Evolutionary conservation across 495 filamentous ascomycete genomes (phyloP).

Genomic region (Podospora didyma): DNA sequence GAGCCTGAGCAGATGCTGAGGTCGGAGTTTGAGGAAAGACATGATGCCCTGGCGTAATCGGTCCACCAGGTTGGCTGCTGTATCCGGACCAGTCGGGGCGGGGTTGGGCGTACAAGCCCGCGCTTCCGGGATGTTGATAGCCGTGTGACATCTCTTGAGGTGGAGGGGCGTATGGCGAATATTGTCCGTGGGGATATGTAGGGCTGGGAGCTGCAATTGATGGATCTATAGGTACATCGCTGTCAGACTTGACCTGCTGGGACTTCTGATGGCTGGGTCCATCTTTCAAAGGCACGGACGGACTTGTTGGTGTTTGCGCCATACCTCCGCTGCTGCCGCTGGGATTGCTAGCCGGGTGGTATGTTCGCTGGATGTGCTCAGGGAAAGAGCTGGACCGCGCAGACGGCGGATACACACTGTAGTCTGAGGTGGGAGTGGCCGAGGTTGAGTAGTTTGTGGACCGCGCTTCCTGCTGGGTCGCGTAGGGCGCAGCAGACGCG

Average conservation of each 20-base stretch:
- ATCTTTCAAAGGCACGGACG: constrained; percentile 80
- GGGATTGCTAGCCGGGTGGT: constrained; percentile 68
- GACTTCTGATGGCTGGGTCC: constrained; percentile 64
- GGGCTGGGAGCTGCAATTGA: constrained; percentile 91
- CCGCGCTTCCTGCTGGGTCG: constrained; percentile 73
- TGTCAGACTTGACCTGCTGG: constrained; percentile 83
- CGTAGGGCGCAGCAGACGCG: constrained; percentile 73
- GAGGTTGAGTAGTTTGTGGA: constrained; percentile 65
- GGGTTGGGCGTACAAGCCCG: constrained; percentile 60
- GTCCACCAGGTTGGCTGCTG: constrained; percentile 57
- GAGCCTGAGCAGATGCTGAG: constrained; percentile 48
- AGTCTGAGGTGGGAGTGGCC: constrained; percentile 84
- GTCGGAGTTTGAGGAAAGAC: constrained; percentile 56
- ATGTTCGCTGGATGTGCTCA: constrained; percentile 70
- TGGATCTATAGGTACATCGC: constrained; percentile 97
- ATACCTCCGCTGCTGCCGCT: constrained; percentile 79
- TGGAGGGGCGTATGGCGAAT: constrained; percentile 78
- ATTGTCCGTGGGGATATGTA: constrained; percentile 67
- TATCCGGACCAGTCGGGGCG: constrained; percentile 83
- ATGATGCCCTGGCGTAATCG: constrained; percentile 43
- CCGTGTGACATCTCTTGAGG: constrained; percentile 78
- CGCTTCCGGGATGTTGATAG: constrained; percentile 50
- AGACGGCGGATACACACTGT: constrained; percentile 73
- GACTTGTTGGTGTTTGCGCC: constrained; percentile 93
- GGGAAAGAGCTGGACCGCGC: constrained; percentile 77